These are phyloP conservation scores for Pestalotiopsis sp. DNA, from an alignment of 2,329 filamentous ascomycete genomes.

Conservation along the genomic window DNA sequence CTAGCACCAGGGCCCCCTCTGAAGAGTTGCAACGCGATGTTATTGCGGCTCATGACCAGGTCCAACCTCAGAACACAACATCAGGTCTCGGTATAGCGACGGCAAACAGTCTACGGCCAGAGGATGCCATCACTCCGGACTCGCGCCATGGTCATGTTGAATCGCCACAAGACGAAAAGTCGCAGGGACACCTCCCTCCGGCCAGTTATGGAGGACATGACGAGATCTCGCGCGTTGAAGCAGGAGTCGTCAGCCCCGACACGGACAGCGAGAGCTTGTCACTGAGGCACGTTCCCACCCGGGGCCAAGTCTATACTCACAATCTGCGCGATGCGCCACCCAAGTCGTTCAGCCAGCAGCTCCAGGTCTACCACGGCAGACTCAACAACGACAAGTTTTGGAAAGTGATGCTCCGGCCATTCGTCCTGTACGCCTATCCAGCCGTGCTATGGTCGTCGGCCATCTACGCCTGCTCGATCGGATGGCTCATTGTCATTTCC, in stretches of 20 bases:
- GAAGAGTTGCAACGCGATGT: not conserved
- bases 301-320: slow-evolving; percentile 65
- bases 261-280: slow-evolving; percentile 46
- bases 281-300: slow-evolving; percentile 33
- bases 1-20: slow-evolving; percentile 23
- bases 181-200: not conserved
- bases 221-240: slow-evolving; percentile 5
- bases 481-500: slow-evolving; percentile 94
- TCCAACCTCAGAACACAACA: not conserved
- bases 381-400: slow-evolving; percentile 79
- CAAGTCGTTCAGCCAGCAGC: slow-evolving; percentile 72
- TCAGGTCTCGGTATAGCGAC: not conserved
- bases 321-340: slow-evolving; percentile 67
- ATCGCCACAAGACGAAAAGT: not conserved
- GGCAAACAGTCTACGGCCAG: not conserved
- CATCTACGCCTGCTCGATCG: slow-evolving; percentile 85
- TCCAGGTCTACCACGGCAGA: slow-evolving; percentile 77
- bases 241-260: slow-evolving; percentile 30
- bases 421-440: slow-evolving; percentile 86
- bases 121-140: not conserved
- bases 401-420: slow-evolving; percentile 75
- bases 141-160: not conserved
- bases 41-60: not conserved
- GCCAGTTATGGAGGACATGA: slow-evolving; percentile 17
- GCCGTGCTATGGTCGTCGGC: slow-evolving; percentile 85